A percentile compares a stretch with the other conserved stretches of the same genome.
phyloP scores from a whole-genome alignment of 1,284 basidiomycete genomes.

The Veloboletus limbatus region DNA sequence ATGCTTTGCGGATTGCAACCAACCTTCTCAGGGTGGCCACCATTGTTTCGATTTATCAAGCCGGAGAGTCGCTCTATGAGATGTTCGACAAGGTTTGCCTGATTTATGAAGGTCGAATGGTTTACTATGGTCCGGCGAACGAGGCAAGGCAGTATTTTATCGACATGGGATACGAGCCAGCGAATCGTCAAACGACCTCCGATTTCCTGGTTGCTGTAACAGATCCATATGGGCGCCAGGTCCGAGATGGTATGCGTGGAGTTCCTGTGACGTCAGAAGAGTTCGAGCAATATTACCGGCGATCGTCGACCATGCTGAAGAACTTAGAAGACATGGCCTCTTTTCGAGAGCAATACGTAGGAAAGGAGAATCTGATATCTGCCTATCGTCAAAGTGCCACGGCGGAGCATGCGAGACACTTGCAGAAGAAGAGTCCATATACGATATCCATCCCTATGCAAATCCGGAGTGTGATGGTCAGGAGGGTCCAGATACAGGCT shows the following conservation, averaged over 20 bases:
- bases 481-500: slow-evolving; percentile 65
- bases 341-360: slow-evolving; percentile 38
- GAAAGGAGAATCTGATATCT: slow-evolving; percentile 34
- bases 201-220: slow-evolving; percentile 68
- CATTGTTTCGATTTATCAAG: slow-evolving; percentile 72
- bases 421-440: slow-evolving; percentile 43
- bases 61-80: slow-evolving; percentile 49
- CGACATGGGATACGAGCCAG: slow-evolving; percentile 63
- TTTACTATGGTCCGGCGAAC: slow-evolving; percentile 63
- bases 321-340: slow-evolving; percentile 38
- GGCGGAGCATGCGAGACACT: slow-evolving; percentile 49
- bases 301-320: slow-evolving; percentile 26
- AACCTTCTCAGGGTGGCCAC: slow-evolving; percentile 53
- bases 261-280: slow-evolving; percentile 63
- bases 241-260: slow-evolving; percentile 45
- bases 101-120: slow-evolving; percentile 70
- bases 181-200: slow-evolving; percentile 61
- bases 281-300: slow-evolving; percentile 45
- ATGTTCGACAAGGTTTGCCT: slow-evolving; percentile 71
- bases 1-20: slow-evolving; percentile 58
- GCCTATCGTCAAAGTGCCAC: slow-evolving; percentile 50
- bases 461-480: slow-evolving; percentile 59
- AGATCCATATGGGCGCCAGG: slow-evolving; percentile 54
- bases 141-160: slow-evolving; percentile 62
- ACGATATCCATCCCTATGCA: slow-evolving; percentile 57